Percentiles rank a stretch among this genome's conserved stretches.
Evolutionary conservation across 2,329 filamentous ascomycete genomes (phyloP).

Genomic region (Pyricularia grisea): DNA sequence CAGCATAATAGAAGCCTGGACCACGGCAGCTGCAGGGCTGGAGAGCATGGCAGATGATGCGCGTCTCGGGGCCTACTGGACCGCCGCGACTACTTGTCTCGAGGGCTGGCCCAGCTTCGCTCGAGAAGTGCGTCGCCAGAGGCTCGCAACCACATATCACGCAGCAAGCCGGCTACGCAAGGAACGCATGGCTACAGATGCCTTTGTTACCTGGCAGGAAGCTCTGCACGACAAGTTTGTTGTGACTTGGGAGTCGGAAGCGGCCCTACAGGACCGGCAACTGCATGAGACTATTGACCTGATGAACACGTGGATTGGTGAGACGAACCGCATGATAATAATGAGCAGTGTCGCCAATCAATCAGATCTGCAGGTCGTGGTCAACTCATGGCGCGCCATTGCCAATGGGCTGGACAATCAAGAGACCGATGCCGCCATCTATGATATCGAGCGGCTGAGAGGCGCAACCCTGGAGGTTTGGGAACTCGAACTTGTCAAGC

Average conservation of each 20-base stretch:
- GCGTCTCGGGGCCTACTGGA: conserved; percentile 13
- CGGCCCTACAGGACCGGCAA: conserved; percentile 6
- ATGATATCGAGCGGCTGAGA: conserved; percentile 7
- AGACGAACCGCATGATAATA: conserved; percentile 12
- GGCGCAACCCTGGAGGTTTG: conserved; percentile 10
- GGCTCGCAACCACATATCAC: conserved; percentile 12
- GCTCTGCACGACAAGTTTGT: neutral
- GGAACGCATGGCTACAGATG: conserved; percentile 8
- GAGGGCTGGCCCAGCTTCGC: conserved; percentile 10
- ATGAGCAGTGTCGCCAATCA: conserved; percentile 10
- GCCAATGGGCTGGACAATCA: neutral
- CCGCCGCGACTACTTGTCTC: conserved; percentile 10
- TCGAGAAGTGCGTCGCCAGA: conserved; percentile 7
- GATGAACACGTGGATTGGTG: conserved; percentile 13
- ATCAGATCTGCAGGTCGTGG: conserved; percentile 9
- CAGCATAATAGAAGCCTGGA: conserved; percentile 4
- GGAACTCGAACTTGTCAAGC: conserved; percentile 15
- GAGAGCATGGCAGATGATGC: conserved; percentile 8
- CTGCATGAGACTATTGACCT: conserved; percentile 3
- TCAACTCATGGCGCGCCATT: conserved; percentile 10
- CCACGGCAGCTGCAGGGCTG: neutral
- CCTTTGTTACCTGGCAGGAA: conserved; percentile 9
- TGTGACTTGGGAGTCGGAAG: conserved; percentile 6
- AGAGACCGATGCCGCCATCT: conserved; percentile 9
- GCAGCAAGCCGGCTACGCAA: conserved; percentile 10